Conservation (phyloP, 2,329 filamentous ascomycete species). For the Colletotrichum orbiculare region DNA sequence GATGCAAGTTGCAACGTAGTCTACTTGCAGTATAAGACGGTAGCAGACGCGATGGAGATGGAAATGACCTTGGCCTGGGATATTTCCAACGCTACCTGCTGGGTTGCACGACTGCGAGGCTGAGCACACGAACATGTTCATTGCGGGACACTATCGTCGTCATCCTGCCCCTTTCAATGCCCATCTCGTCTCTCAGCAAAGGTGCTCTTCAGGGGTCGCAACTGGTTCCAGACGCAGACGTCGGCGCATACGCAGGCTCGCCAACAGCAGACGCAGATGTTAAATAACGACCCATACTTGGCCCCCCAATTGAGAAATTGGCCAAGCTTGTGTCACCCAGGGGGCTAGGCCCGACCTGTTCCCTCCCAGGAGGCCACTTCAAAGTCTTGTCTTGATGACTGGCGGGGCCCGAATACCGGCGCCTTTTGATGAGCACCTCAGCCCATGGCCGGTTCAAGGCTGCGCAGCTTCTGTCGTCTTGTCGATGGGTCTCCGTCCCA, state of each 20-base stretch:
- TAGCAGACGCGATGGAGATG: conserved; percentile 7
- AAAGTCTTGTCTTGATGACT: conserved; percentile 34
- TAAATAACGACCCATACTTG: conserved; percentile 35
- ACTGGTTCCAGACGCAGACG: conserved; percentile 23
- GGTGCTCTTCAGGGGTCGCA: conserved; percentile 7
- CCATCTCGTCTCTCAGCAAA: conserved; percentile 13
- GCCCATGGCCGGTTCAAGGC: conserved; percentile 24
- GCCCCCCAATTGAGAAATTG: conserved; percentile 34
- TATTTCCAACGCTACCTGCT: conserved; percentile 21
- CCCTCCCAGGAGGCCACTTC: conserved; percentile 16
- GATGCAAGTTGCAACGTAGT: too few species aligned
- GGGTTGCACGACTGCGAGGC: conserved; percentile 21
- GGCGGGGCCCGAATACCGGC: conserved; percentile 27
- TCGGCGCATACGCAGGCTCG: conserved; percentile 21
- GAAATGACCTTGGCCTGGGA: conserved; percentile 12
- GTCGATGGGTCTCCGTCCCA: conserved; percentile 17
- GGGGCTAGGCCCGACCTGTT: conserved; percentile 15
- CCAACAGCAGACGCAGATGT: conserved; percentile 10
- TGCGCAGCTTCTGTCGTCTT: conserved; percentile 1
- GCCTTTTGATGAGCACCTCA: conserved; percentile 29
- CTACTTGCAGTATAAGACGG: too few species aligned
- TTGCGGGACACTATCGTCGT: conserved; percentile 29
- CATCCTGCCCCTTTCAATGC: conserved; percentile 23
- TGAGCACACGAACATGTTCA: conserved; percentile 28
- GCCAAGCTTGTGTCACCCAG: conserved; percentile 32